Conservation (phyloP, 1,284 basidiomycete genomes). For the Austroboletus rostrupii region DNA sequence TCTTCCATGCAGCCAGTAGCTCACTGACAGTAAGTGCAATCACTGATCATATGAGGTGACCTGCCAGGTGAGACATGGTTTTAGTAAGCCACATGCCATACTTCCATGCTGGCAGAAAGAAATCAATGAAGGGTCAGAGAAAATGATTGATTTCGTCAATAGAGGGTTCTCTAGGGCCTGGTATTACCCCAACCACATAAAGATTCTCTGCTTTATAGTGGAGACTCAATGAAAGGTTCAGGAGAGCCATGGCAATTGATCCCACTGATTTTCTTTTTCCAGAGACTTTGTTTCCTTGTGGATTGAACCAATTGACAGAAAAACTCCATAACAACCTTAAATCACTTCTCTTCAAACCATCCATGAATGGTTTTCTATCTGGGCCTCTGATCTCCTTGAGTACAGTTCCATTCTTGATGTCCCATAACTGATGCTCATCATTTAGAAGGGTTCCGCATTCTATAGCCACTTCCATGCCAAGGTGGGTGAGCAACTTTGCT, state of each 20-base stretch:
- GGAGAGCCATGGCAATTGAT: conserved; percentile 29
- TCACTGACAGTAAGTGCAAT: conserved; percentile 1
- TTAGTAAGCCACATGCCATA: background rate
- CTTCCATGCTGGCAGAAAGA: conserved; percentile 21
- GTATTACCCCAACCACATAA: no score
- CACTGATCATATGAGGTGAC: background rate
- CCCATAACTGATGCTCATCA: conserved; percentile 14
- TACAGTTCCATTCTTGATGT: conserved; percentile 31
- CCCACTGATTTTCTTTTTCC: conserved; percentile 32
- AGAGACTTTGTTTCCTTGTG: conserved; percentile 26
- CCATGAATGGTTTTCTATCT: conserved; percentile 22
- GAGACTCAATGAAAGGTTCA: conserved; percentile 15
- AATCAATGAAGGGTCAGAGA: conserved; percentile 24
- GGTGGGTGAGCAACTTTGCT: conserved; percentile 20
- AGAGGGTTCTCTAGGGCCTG: no score
- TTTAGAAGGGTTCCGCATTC: conserved; percentile 15
- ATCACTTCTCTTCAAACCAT: conserved; percentile 11
- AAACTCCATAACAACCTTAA: conserved; percentile 24
- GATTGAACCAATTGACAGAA: conserved; percentile 39
- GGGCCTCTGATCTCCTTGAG: conserved; percentile 26
- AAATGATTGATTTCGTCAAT: conserved; percentile 18
- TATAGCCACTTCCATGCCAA: conserved; percentile 27
- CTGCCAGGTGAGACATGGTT: background rate
- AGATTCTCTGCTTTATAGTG: no score
- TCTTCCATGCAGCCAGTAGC: no score